Conservation (phyloP, 352 stramenopile species). For the Globisporangium irregulare region DNA sequence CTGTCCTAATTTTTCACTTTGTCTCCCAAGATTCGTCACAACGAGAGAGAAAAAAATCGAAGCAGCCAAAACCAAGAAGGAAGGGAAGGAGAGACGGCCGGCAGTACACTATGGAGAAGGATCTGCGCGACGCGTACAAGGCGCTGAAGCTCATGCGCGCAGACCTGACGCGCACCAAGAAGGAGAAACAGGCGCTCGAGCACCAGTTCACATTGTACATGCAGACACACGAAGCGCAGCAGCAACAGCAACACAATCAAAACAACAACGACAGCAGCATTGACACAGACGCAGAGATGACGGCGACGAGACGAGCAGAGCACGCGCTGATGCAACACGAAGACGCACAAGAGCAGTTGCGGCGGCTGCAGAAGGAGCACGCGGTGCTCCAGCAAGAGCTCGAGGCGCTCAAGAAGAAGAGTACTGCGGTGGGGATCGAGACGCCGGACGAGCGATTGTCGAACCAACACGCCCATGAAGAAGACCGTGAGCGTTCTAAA, state of each 20-base stretch:
- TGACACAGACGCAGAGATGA: neutral
- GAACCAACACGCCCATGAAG: neutral
- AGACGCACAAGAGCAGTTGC: constrained; percentile 1
- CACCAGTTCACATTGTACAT: constrained; percentile 1
- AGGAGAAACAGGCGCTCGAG: constrained; percentile 17
- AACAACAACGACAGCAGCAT: neutral
- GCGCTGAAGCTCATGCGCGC: constrained; percentile 22
- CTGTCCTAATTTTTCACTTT: neutral
- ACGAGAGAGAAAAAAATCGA: constrained; percentile 2
- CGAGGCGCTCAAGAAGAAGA: neutral
- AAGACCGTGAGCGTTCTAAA: neutral
- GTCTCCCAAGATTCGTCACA: neutral
- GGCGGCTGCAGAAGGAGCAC: constrained; percentile 6
- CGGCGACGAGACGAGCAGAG: neutral
- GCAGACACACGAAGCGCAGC: constrained; percentile 1
- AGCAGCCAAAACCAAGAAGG: neutral
- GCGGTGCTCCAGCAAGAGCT: neutral
- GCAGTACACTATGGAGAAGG: constrained; percentile 6
- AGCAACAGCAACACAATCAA: neutral
- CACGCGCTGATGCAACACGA: constrained; percentile 7
- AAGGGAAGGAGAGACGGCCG: neutral
- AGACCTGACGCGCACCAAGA: constrained; percentile 19
- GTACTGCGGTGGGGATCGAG: too few relatives aligned
- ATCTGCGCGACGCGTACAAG: constrained; percentile 25
- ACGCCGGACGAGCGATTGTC: neutral